These are phyloP conservation scores for Exophiala bonariae DNA, from an alignment of 2,329 filamentous ascomycete genomes.

Conservation along the genomic window DNA sequence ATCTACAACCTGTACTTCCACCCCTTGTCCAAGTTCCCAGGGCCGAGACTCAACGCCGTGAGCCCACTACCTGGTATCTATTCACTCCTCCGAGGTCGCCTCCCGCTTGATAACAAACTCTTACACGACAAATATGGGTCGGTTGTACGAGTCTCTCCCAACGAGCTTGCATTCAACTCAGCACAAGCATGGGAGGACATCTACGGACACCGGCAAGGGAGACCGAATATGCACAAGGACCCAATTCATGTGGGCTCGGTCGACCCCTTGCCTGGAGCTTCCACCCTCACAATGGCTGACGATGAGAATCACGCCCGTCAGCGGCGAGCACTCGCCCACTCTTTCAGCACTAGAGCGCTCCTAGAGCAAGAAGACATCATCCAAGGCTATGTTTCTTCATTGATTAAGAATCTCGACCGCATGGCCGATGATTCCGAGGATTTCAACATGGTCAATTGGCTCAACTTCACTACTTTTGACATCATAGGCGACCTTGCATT, in stretches of 20 bases:
- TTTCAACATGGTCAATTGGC: conserved; percentile 18
- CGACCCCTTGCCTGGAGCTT: conserved; percentile 2
- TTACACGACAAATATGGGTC: conserved; percentile 32
- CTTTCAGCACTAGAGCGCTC: conserved; percentile 44
- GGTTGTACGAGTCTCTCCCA: conserved; percentile 32
- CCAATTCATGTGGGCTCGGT: conserved; percentile 22
- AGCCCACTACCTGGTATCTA: conserved; percentile 15
- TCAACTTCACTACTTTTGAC: conserved; percentile 24
- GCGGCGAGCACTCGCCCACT: conserved; percentile 37
- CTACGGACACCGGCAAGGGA: conserved; percentile 29
- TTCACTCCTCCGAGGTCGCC: conserved; percentile 16
- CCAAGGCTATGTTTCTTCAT: conserved; percentile 9
- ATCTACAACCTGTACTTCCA: conserved; percentile 35
- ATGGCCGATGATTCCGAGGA: conserved; percentile 2
- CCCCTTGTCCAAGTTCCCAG: conserved; percentile 31
- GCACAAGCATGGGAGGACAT: conserved; percentile 33
- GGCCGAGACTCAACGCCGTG: conserved; percentile 26
- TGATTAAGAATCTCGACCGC: conserved; percentile 12
- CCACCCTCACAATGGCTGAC: conserved; percentile 12
- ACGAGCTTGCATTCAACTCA: conserved; percentile 31
- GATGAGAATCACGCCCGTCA: conserved; percentile 29
- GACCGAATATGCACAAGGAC: conserved; percentile 19
- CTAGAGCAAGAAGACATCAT: conserved; percentile 37
- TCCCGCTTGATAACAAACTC: conserved; percentile 8
- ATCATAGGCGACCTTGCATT: conserved; percentile 34